Base-by-base conservation (phyloP, 2,329 filamentous ascomycete genomes). In the Fusarium albidum region DNA sequence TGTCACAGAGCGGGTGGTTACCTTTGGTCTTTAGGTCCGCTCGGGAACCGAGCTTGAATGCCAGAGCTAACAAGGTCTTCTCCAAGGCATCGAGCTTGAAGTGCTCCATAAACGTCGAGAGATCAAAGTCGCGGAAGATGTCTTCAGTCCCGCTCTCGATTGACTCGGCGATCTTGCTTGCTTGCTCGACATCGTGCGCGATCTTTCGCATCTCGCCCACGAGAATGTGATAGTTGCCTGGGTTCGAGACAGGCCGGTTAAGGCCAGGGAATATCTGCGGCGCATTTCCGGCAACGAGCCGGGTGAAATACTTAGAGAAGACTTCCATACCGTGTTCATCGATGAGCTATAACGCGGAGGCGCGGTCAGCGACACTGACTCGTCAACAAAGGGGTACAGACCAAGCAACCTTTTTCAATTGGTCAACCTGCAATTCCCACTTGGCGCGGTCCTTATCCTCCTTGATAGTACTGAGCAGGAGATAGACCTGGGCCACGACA, bases 281-380 rank as follows among this genome's bases (percentile, higher is more conserved):
- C 68, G 93, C 92, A 86, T 97, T 97, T 77, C 89, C 88, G 75
- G 89, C 90, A 71, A 99, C 86, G 72, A 98, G 82, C 76, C 94
- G 91, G 75, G 92, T 88, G 77, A 99, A 96, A 76, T 95, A 97
- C 80, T 93, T 96, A 56, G 91, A 88, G 74, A 93, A 97, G 72
- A 97, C 92, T 82, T 99, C 96, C 94, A 99, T 99, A 72, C 93
- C 93, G 92, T 96, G 89, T 69, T 94, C 93, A 85, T 96, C 89
- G 79, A 98, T 89, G 73, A 98, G 87, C 91, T 96, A 50, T 35
- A 39, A 33, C 33, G 40, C 10, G 18, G 32, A 35, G 39, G 26
- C 13, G 27, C 34, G n/a, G 57, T 73, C 42, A 71, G 60, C 41
- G 52, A 49, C 34, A 14, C 14, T 17, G 32, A 18, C 33, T 8